phyloP scores from a whole-genome alignment of 129 eudicot genomes.

The Mikania micrantha region DNA sequence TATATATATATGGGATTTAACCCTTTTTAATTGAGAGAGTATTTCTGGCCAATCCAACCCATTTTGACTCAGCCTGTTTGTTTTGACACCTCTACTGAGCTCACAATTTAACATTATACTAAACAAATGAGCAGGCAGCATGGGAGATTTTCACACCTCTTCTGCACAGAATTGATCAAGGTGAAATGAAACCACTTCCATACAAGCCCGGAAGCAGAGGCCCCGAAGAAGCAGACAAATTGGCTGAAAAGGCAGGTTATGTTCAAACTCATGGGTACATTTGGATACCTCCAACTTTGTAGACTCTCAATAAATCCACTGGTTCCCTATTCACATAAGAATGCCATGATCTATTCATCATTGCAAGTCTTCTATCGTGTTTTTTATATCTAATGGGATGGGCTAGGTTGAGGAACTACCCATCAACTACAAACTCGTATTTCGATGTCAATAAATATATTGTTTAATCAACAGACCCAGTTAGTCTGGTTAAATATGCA shows the following conservation, averaged over 20 bases:
- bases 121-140: constrained; percentile 47
- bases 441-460: constrained; percentile 14
- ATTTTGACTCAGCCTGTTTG: not conserved
- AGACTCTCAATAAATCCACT: constrained; percentile 9
- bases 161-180: constrained; percentile 72
- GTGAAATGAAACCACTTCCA: constrained; percentile 49
- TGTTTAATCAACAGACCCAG: not conserved
- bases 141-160: constrained; percentile 96
- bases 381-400: not conserved
- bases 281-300: constrained; percentile 80
- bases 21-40: not conserved
- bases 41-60: not conserved
- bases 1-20: no score
- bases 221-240: constrained; percentile 69
- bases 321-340: constrained; percentile 16
- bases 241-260: constrained; percentile 68
- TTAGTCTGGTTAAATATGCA: not conserved
- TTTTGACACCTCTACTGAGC: not conserved
- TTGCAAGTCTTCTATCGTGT: not conserved
- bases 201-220: constrained; percentile 89
- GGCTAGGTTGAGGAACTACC: constrained; percentile 9
- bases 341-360: not conserved
- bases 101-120: not conserved
- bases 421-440: constrained; percentile 2
- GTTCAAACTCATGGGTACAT: constrained; percentile 83